Percentiles rank a stretch among this genome's conserved stretches.
Conservation (phyloP, 1,284 basidiomycete genomes). For the Bjerkandera adusta region DNA sequence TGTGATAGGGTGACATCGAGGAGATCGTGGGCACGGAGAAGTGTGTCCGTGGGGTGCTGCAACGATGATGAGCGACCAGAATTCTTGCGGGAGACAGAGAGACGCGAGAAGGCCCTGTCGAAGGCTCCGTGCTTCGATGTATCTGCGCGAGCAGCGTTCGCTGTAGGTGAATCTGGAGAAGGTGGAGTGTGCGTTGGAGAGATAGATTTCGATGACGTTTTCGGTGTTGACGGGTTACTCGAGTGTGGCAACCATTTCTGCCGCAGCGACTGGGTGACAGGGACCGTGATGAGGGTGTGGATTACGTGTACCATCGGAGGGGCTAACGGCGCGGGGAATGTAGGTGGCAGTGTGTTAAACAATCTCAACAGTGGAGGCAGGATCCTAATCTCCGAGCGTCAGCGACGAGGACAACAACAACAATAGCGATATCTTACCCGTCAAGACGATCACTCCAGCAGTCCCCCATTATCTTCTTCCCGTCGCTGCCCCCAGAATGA, state of each 20-base stretch:
- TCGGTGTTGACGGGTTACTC: conserved; percentile 20
- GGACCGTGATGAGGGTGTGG: conserved; percentile 71
- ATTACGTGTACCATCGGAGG: conserved; percentile 73
- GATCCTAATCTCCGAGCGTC: too few species aligned
- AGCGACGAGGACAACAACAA: neutral
- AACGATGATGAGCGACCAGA: conserved; percentile 34
- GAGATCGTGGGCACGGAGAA: conserved; percentile 62
- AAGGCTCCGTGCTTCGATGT: conserved; percentile 50
- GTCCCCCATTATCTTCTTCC: conserved; percentile 52
- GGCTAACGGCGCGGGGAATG: conserved; percentile 58
- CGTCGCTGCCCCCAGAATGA: conserved; percentile 17
- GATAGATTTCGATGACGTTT: conserved; percentile 21
- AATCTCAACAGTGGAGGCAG: conserved; percentile 58
- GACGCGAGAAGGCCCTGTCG: conserved; percentile 60
- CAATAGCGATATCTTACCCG: conserved; percentile 39
- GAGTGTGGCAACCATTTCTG: conserved; percentile 45
- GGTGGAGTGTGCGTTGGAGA: conserved; percentile 21
- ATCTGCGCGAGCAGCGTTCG: conserved; percentile 31
- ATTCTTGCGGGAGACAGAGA: conserved; percentile 54
- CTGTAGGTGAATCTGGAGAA: conserved; percentile 18
- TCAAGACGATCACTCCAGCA: conserved; percentile 70
- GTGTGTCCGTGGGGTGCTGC: conserved; percentile 43
- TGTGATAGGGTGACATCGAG: conserved; percentile 60
- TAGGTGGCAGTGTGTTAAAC: conserved; percentile 59
- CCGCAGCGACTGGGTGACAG: conserved; percentile 53